A percentile compares a stretch with the other conserved stretches of the same genome.
phyloP scores from a whole-genome alignment of 1,139 yeast genomes.

The Hemisphaericaspora xylanilytica region DNA sequence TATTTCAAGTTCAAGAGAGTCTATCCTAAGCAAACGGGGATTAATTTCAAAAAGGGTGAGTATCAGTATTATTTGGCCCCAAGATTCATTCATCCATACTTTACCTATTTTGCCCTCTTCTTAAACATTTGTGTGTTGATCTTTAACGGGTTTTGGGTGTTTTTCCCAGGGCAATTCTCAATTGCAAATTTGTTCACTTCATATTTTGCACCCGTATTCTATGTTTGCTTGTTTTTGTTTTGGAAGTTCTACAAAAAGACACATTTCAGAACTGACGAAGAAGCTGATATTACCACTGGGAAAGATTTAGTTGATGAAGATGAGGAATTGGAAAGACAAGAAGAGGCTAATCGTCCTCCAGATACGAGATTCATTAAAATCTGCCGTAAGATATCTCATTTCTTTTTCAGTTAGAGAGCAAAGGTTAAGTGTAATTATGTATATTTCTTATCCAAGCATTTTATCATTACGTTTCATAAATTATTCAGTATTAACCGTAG shows the following conservation, averaged over 20 bases:
- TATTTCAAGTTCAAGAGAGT: slow-evolving; percentile 41
- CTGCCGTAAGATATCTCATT: slow-evolving; percentile 4
- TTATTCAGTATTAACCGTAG: too few species aligned
- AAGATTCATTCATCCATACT: slow-evolving; percentile 28
- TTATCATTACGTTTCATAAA: too few species aligned
- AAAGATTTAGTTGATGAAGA: slow-evolving; percentile 35
- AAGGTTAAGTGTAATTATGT: too few species aligned
- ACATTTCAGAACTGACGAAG: slow-evolving; percentile 27
- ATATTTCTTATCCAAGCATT: too few species aligned
- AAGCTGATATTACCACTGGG: slow-evolving; percentile 39
- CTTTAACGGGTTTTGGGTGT: slow-evolving; percentile 43
- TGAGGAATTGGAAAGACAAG: slow-evolving; percentile 25
- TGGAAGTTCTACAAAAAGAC: slow-evolving; percentile 40
- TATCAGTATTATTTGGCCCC: slow-evolving; percentile 28
- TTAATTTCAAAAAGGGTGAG: slow-evolving; percentile 21
- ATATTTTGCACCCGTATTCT: slow-evolving; percentile 41
- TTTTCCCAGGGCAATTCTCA: slow-evolving; percentile 39
- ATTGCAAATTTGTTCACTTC: slow-evolving; percentile 39
- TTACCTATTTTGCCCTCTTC: slow-evolving; percentile 33
- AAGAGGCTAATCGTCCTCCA: slow-evolving; percentile 3
- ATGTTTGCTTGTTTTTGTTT: slow-evolving; percentile 23
- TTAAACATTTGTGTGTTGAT: slow-evolving; percentile 28
- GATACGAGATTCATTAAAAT: not conserved
- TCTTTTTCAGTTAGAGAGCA: slow-evolving; percentile 5
- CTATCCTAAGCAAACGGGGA: slow-evolving; percentile 30